phyloP scores from a whole-genome alignment of 2,329 filamentous ascomycete species.

The Tympanopsis confertula region DNA sequence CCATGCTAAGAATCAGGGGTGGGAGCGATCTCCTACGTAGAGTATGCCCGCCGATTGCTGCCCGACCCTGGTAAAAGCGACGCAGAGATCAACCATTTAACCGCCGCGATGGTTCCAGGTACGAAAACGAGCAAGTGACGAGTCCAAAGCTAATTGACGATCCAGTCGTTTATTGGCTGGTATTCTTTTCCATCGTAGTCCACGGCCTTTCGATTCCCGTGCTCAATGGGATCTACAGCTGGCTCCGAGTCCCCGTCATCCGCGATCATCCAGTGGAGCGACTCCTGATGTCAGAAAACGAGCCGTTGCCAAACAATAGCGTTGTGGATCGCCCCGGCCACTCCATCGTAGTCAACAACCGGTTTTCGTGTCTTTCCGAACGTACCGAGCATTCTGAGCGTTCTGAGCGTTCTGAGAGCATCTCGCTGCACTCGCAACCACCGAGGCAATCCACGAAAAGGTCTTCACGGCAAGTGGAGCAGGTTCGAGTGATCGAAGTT shows the following conservation, averaged over 20 bases:
- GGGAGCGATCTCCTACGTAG: conserved; percentile 30
- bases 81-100: conserved; percentile 24
- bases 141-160: background rate
- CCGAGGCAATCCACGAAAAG: no score
- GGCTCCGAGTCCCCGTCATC: conserved; percentile 14
- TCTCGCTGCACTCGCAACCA: no score
- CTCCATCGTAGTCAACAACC: conserved; percentile 19
- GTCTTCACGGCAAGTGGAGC: no score
- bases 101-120: conserved; percentile 24
- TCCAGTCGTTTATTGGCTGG: conserved; percentile 32
- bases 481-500: no score
- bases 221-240: conserved; percentile 17
- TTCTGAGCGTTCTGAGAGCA: no score
- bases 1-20: conserved; percentile 16
- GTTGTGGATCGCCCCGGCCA: conserved; percentile 10
- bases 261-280: conserved; percentile 19
- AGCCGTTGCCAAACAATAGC: conserved; percentile 20
- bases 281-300: conserved; percentile 17
- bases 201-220: conserved; percentile 23
- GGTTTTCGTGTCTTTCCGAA: conserved; percentile 13
- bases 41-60: conserved; percentile 28
- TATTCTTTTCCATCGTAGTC: conserved; percentile 24
- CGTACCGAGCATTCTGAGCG: no score
- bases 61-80: conserved; percentile 24
- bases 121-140: conserved; percentile 3